Evolutionary conservation across 495 filamentous ascomycete species (phyloP).

Genomic region (Aspergillus olivimuriae): DNA sequence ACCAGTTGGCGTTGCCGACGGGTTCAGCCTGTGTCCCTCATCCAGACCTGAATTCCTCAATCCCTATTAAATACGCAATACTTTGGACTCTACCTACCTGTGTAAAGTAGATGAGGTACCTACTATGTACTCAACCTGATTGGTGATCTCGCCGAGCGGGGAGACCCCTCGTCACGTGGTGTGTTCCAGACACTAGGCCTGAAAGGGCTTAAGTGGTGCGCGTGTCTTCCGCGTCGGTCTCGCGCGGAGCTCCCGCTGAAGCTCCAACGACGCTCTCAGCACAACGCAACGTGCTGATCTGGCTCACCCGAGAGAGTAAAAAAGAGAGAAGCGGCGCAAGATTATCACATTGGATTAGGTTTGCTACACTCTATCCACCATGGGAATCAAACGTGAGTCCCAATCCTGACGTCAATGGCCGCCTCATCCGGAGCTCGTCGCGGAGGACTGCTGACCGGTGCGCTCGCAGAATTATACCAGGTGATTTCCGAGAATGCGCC

Average conservation of each 20-base stretch:
- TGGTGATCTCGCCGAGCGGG: too few relatives aligned
- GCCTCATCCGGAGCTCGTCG: not conserved
- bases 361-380: conserved; percentile 29
- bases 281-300: too few relatives aligned
- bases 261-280: not conserved
- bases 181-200: conserved; percentile 1
- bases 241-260: not conserved
- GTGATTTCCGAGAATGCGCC: conserved; percentile 89
- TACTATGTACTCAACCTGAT: too few relatives aligned
- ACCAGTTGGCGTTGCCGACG: too few relatives aligned
- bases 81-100: too few relatives aligned
- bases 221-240: not conserved
- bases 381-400: conserved; percentile 80
- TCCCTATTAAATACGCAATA: too few relatives aligned
- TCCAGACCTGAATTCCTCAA: too few relatives aligned
- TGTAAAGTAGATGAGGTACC: too few relatives aligned
- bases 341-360: not conserved
- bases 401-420: not conserved
- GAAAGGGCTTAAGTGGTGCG: not conserved
- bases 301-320: too few relatives aligned
- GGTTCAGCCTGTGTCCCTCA: too few relatives aligned
- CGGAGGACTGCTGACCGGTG: conserved; percentile 10
- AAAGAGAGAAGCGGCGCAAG: not conserved
- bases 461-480: conserved; percentile 58
- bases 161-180: too few relatives aligned